Evolutionary conservation across 495 filamentous ascomycete genomes (phyloP).

Genomic region (Neurospora tetraspora): DNA sequence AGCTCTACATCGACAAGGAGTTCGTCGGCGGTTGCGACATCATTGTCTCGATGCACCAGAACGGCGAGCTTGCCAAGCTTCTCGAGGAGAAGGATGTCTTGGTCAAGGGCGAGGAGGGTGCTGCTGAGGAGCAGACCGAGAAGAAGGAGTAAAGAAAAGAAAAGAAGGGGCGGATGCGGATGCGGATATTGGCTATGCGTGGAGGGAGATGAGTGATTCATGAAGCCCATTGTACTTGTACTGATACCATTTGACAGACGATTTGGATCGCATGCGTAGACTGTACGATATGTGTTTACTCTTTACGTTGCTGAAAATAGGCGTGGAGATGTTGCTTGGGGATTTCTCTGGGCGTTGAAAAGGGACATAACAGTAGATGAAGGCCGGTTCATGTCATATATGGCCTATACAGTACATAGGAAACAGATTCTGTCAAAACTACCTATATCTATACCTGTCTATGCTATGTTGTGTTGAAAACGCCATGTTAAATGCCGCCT

Average conservation of each 20-base stretch:
- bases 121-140: constrained; percentile 3
- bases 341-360: background rate
- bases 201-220: background rate
- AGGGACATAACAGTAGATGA: background rate
- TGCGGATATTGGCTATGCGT: background rate
- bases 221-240: background rate
- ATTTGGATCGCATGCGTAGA: background rate
- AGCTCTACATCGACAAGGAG: constrained; percentile 89
- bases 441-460: background rate
- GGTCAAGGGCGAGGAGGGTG: constrained; percentile 6
- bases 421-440: background rate
- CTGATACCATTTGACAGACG: background rate
- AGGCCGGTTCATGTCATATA: too few relatives aligned
- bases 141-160: constrained; percentile 13
- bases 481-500: constrained; percentile 19
- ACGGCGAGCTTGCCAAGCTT: constrained; percentile 82
- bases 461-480: constrained; percentile 1
- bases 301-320: background rate
- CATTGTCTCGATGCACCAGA: constrained; percentile 93
- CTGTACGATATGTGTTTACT: background rate
- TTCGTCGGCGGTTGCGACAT: constrained; percentile 98
- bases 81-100: constrained; percentile 85
- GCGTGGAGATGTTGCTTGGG: background rate
- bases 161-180: background rate
- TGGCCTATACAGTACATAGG: background rate